Evolutionary conservation across 2,329 filamentous ascomycete genomes (phyloP).

Genomic region (Stromatinia cepivora): DNA sequence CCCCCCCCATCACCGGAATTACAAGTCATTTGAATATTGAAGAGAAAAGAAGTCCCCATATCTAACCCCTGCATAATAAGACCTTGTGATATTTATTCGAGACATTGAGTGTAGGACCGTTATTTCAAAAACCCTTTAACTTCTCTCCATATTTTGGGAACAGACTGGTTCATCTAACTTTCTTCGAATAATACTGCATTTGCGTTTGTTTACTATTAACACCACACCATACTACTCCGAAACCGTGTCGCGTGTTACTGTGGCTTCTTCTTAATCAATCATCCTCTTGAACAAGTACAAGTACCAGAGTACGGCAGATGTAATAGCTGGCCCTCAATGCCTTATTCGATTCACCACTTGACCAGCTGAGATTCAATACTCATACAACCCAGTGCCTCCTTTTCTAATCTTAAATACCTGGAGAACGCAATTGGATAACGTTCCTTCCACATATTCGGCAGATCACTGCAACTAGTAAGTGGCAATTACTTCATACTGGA

Average conservation of each 20-base stretch:
- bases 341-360: slow-evolving; percentile 22
- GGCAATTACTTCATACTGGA: slow-evolving; percentile 21
- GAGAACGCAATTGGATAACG: slow-evolving; percentile 17
- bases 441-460: slow-evolving; percentile 17
- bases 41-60: slow-evolving; percentile 15
- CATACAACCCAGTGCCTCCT: neutral
- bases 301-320: slow-evolving; percentile 15
- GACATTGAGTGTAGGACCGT: slow-evolving; percentile 29
- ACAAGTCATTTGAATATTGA: neutral
- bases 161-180: slow-evolving; percentile 16
- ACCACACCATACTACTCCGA: neutral
- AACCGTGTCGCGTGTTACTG: slow-evolving; percentile 16
- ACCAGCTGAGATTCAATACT: slow-evolving; percentile 21
- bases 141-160: slow-evolving; percentile 23
- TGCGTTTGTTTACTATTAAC: slow-evolving; percentile 17
- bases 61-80: slow-evolving; percentile 29
- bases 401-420: slow-evolving; percentile 8
- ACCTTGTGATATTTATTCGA: slow-evolving; percentile 30
- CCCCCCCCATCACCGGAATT: neutral
- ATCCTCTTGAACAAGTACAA: neutral
- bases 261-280: slow-evolving; percentile 15
- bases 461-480: slow-evolving; percentile 17
- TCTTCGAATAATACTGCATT: slow-evolving; percentile 3
- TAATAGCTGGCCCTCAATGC: slow-evolving; percentile 21
- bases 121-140: slow-evolving; percentile 15